phyloP scores from a whole-genome alignment of 306 rosid species.

The Nissolia schottii region DNA sequence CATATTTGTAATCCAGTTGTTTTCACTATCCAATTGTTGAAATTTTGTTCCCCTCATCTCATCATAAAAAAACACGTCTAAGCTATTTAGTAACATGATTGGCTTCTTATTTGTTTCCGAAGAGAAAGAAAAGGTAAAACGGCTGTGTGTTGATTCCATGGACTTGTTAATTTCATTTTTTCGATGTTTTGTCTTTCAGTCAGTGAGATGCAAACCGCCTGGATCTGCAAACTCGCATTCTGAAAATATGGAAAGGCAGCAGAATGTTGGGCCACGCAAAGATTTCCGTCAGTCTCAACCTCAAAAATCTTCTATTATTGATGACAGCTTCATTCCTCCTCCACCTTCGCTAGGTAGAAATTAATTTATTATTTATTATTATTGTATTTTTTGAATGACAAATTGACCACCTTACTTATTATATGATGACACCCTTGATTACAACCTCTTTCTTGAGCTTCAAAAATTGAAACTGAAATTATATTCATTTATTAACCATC shows the following conservation, averaged over 20 bases:
- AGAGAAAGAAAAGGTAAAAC: too few relatives aligned
- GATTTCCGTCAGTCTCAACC: constrained; percentile 35
- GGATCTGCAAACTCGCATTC: constrained; percentile 37
- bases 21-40: neutral
- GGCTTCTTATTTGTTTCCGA: too few relatives aligned
- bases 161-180: constrained; percentile 3
- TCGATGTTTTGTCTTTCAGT: constrained; percentile 38
- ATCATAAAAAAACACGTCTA: neutral
- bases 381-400: neutral
- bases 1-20: neutral
- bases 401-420: neutral
- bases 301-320: constrained; percentile 38
- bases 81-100: constrained; percentile 6
- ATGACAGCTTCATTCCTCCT: constrained; percentile 56
- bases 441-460: neutral
- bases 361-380: constrained; percentile 12
- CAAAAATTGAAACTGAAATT: neutral
- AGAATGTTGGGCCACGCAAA: constrained; percentile 19
- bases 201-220: constrained; percentile 40
- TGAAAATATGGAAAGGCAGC: constrained; percentile 28
- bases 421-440: neutral
- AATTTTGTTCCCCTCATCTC: neutral
- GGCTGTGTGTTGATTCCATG: neutral
- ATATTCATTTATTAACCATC: too few relatives aligned
- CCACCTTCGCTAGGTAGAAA: constrained; percentile 77